Base-by-base conservation (phyloP, 225 moss, liverwort and hornwort genomes). In the Pleurozium schreberi region DNA sequence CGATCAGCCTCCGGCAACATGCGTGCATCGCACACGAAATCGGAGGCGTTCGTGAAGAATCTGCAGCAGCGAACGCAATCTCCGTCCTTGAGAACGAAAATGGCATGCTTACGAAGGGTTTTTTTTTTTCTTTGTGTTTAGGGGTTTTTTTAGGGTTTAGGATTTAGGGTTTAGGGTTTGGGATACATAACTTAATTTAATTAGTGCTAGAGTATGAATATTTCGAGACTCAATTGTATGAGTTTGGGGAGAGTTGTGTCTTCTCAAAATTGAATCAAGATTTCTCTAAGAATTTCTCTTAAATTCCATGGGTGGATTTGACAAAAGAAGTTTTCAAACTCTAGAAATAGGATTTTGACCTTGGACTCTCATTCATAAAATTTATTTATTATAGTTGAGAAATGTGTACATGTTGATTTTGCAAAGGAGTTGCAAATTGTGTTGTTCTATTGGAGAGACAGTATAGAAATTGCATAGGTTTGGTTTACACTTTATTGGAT, bases 301-400 rank as follows among this genome's bases (percentile, higher is more conserved):
- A 10, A 26, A 77, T 55, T 55, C 2, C 36, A 25, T 78, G 10
- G 11, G 16, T 78, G 10, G 11, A 16, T 27, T 11, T n/a, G 6
- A n/a, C 4, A 10, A n/a, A 10, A 27, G n/a, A 78, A 4, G 9
- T n/a, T 58, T 57, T n/a, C 7, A 40, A 57, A 26, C 1, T 18
- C 2, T 1, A 0, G 0, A n/a, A n/a, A 40, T 57, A n/a, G 40
- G 8, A 12, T 28, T 30, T 80, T 59, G 13, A 30, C 0, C 1
- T 2, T 19, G 19, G 1, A 2, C 1, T 59, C 2, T 20, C 11
- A 13, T 19, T 59, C 5, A 19, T 59, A 31, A 20, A 19, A 30
- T 8, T 30, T 30, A 8, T 30, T 42, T 30, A 31, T 20, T 42
- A 5, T 59, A 42, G 11, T 30, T 42, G 5, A 30, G 13, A 80